phyloP scores from a whole-genome alignment of 2,329 filamentous ascomycete genomes.

The Calonectria hawksworthii region DNA sequence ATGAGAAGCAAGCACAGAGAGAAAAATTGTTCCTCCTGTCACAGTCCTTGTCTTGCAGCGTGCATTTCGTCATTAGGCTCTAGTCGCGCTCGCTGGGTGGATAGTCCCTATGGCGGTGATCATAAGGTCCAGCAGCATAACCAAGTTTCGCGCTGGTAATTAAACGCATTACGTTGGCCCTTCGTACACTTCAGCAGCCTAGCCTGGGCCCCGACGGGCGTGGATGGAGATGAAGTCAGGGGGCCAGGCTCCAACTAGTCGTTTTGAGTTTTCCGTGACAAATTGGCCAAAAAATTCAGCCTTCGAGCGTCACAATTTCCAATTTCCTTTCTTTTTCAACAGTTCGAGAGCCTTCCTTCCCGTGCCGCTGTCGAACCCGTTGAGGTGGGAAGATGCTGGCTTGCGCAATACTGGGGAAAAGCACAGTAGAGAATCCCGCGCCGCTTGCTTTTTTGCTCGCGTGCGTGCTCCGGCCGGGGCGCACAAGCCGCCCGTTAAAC shows the following conservation, averaged over 20 bases:
- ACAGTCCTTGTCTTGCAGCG: background rate
- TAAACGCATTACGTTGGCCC: slow-evolving; percentile 15
- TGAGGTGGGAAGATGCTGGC: background rate
- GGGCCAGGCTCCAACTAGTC: slow-evolving; percentile 5
- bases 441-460: slow-evolving; percentile 16
- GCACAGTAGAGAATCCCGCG: background rate
- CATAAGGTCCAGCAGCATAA: slow-evolving; percentile 1
- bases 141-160: slow-evolving; percentile 15
- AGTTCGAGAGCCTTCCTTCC: slow-evolving; percentile 10
- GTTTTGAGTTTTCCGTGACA: slow-evolving; percentile 29
- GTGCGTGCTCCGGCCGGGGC: background rate
- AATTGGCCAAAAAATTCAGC: slow-evolving; percentile 16
- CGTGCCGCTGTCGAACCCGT: background rate
- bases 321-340: slow-evolving; percentile 30
- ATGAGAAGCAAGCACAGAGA: background rate
- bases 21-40: background rate
- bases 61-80: background rate
- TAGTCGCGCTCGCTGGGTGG: background rate
- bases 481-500: slow-evolving; percentile 4
- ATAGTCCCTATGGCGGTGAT: background rate
- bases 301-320: slow-evolving; percentile 17
- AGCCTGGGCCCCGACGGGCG: background rate
- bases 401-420: background rate
- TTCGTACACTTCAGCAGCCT: slow-evolving; percentile 14
- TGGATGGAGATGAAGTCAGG: slow-evolving; percentile 20